Percentiles rank a stretch among this genome's conserved stretches.
These are phyloP conservation scores for Wickerhamomyces bisporus DNA, from an alignment of 805 yeast genomes.

Conservation along the genomic window DNA sequence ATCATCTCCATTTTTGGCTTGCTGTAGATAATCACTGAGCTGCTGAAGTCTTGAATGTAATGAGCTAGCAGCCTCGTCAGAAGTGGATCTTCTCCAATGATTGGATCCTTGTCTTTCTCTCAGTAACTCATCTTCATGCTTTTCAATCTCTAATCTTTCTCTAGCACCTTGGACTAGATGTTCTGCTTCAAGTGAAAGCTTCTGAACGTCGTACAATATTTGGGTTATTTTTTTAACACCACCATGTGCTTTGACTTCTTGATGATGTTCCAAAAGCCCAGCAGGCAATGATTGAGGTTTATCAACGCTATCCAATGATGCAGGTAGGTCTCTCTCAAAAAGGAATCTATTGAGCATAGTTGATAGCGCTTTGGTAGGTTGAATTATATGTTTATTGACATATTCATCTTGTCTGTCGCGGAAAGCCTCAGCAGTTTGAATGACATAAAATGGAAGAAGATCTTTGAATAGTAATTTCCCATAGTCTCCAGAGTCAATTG, in stretches of 20 bases:
- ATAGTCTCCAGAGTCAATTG: conserved; percentile 16
- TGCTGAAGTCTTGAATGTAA: conserved; percentile 36
- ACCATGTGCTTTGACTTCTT: conserved; percentile 47
- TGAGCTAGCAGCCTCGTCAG: conserved; percentile 39
- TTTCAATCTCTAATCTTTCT: conserved; percentile 44
- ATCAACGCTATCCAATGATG: conserved; percentile 55
- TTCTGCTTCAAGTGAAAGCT: conserved; percentile 35
- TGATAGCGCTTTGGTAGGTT: conserved; percentile 46
- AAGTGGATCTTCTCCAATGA: conserved; percentile 48
- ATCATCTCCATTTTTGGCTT: conserved; percentile 60
- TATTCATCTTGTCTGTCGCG: conserved; percentile 58
- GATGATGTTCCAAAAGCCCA: conserved; percentile 49
- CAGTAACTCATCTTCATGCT: conserved; percentile 49
- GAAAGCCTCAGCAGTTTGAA: conserved; percentile 63
- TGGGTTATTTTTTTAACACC: conserved; percentile 41
- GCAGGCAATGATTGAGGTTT: conserved; percentile 52
- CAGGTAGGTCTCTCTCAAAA: conserved; percentile 49
- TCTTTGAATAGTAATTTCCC: conserved; percentile 44
- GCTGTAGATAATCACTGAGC: conserved; percentile 43
- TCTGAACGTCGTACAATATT: conserved; percentile 41
- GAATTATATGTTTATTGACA: conserved; percentile 37
- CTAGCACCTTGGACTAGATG: conserved; percentile 40
- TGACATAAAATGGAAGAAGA: conserved; percentile 60
- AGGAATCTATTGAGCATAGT: conserved; percentile 39
- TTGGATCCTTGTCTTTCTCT: conserved; percentile 46